Percentiles rank a stretch among this genome's conserved stretches.
phyloP scores from a whole-genome alignment of 352 stramenopile genomes.

The Pythium chondricola region DNA sequence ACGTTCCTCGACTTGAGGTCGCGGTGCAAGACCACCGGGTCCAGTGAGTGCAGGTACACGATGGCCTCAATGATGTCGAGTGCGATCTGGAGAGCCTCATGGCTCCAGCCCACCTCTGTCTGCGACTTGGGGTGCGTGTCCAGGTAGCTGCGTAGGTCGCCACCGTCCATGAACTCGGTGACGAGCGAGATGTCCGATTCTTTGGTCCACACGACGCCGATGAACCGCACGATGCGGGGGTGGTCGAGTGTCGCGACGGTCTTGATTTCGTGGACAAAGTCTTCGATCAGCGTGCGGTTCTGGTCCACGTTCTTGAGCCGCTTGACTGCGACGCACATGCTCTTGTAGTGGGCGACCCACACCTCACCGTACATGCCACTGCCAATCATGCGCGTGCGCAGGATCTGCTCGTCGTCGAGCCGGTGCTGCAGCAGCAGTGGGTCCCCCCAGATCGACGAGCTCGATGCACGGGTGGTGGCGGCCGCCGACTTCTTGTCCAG shows the following conservation, averaged over 20 bases:
- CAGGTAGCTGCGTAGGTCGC: slow-evolving; percentile 18
- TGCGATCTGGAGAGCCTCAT: too few relatives aligned
- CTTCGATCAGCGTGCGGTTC: slow-evolving; percentile 1
- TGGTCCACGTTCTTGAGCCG: slow-evolving; percentile 5
- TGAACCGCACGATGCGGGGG: slow-evolving; percentile 12
- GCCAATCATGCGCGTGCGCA: slow-evolving; percentile 4
- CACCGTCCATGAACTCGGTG: slow-evolving; percentile 24
- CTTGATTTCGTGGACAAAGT: slow-evolving; percentile 20
- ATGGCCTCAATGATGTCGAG: slow-evolving; percentile 17
- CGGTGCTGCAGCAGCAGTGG: slow-evolving; percentile 6
- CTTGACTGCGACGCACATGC: slow-evolving; percentile 4
- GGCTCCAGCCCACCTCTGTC: too few relatives aligned
- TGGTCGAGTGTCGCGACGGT: slow-evolving; percentile 11
- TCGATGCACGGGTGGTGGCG: too few relatives aligned
- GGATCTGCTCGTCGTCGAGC: slow-evolving; percentile 4
- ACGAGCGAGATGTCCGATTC: slow-evolving; percentile 18
- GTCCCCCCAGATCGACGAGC: slow-evolving; percentile 11
- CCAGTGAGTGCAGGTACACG: slow-evolving; percentile 17
- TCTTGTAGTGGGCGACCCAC: slow-evolving; percentile 17
- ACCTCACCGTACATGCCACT: slow-evolving; percentile 19
- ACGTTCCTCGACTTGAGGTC: slow-evolving; percentile 11
- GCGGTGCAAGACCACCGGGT: slow-evolving; percentile 7
- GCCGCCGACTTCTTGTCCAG: background rate
- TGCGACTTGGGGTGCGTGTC: too few relatives aligned
- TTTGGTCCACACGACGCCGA: slow-evolving; percentile 26